Evolutionary conservation across 108 stramenopile genomes (phyloP), one percentile per base, ranked within the genome.

Genomic region (Chaetoceros tenuissimus): DNA sequence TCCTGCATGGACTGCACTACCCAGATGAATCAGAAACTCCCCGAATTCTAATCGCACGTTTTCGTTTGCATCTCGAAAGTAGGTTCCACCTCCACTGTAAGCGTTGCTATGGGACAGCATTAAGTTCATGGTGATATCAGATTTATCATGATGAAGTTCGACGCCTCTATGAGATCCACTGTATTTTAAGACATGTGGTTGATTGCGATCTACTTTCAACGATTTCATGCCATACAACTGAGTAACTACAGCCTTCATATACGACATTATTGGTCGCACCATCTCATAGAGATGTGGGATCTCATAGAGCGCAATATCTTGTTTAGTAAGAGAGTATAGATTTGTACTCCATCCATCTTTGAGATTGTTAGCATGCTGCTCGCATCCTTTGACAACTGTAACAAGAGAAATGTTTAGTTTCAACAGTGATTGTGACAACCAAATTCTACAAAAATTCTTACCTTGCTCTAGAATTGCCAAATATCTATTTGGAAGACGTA

Each of bases 121-220:
- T 10, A 89, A 59, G 55, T 85, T 85, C 3, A 84, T 81, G 8
- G 87, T 89, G 16, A 84, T 48, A 57, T 83, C 82, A 34, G 83
- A 89, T 34, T 73, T 75, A 57, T 85, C 87, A 48, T 85, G 80
- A 51, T 89, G 87, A 3, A 89, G 63, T 57, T 81, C 78, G 27
- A 89, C 87, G 28, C 85, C 85, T 7, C 72, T 83, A 48, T 87
- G 80, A 16, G 58, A 60, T 17, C 58, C 66, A 5, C 76, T 80
- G 59, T 89, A 89, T 44, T 86, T 85, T 10, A 89, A 59, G 18
- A 89, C 75, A 45, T 89, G 88, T 8, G 88, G 88, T 46, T 89
- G 88, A 57, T 86, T 84, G 25, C 71, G 54, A 66, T 85, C 88
- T 57, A 85, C 58, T 19, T 53, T 48, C 18, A 89, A 59, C 0